These are phyloP conservation scores for Trichoderma harzianum DNA, from an alignment of 2,329 filamentous ascomycete species.

Conservation along the genomic window DNA sequence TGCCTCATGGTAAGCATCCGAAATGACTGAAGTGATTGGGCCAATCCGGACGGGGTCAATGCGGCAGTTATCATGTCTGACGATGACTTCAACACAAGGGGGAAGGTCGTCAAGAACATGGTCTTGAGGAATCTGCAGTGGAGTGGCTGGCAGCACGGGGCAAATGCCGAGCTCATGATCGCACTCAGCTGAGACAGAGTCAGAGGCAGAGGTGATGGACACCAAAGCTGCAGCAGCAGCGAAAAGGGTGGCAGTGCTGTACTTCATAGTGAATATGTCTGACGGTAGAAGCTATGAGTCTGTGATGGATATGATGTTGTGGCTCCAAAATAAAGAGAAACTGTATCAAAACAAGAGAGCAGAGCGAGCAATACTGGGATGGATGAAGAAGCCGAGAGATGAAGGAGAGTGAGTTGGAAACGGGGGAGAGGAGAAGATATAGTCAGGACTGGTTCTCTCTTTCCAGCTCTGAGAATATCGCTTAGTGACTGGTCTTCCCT, in stretches of 20 bases:
- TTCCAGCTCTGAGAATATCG: not conserved
- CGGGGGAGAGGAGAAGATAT: not conserved
- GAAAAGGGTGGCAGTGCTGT: constrained; percentile 1
- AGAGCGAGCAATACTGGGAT: constrained; percentile 10
- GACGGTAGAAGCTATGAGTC: not conserved
- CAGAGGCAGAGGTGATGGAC: constrained; percentile 16
- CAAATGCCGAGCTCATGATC: not conserved
- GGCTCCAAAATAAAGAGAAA: not conserved
- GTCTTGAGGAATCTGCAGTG: not conserved
- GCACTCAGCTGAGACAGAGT: not conserved
- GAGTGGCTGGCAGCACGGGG: not conserved
- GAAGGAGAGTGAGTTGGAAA: not conserved
- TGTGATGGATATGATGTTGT: constrained; percentile 4
- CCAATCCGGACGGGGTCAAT: constrained; percentile 28
- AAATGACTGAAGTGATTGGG: constrained; percentile 10
- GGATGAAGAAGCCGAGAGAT: not conserved
- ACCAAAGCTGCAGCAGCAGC: constrained; percentile 19
- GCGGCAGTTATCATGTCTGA: constrained; percentile 30
- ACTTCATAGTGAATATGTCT: constrained; percentile 21
- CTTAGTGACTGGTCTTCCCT: not conserved
- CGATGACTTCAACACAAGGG: constrained; percentile 31
- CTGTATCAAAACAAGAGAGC: constrained; percentile 13
- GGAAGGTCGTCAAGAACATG: constrained; percentile 18
- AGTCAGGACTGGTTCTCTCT: not conserved
- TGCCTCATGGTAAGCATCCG: constrained; percentile 21